Conservation (phyloP, 139 green algal species). For the Eudorina sp. region DNA sequence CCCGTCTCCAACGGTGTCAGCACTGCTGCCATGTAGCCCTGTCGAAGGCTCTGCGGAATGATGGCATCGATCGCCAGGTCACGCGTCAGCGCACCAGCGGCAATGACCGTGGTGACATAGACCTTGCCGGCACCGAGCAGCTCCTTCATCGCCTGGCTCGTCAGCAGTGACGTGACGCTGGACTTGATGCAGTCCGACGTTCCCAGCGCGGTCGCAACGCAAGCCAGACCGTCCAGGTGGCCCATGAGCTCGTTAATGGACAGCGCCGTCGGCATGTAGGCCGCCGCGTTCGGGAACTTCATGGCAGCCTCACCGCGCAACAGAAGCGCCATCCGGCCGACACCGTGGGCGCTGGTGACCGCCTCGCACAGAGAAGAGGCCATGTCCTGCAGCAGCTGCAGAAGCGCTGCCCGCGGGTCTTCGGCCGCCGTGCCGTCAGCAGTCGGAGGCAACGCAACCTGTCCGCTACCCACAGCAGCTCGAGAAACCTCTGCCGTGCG, state of each 20-base stretch:
- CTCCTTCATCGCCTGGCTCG: constrained; percentile 12
- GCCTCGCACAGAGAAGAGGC: constrained; percentile 1
- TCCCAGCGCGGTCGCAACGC: constrained; percentile 1
- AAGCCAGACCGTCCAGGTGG: constrained; percentile 16
- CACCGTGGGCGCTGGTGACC: constrained; percentile 17
- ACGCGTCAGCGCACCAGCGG: constrained; percentile 25
- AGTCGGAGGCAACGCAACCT: no score
- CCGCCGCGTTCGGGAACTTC: constrained; percentile 18
- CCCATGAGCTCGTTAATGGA: constrained; percentile 42
- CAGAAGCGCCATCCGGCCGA: constrained; percentile 12
- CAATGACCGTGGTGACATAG: constrained; percentile 18
- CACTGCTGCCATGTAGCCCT: constrained; percentile 39
- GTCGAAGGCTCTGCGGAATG: constrained; percentile 28
- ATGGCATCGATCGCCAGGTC: constrained; percentile 24
- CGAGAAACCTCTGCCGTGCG: no score
- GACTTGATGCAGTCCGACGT: background rate
- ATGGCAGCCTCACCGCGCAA: constrained; percentile 23
- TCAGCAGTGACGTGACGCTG: background rate
- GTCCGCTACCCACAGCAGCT: no score
- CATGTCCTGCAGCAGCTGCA: background rate
- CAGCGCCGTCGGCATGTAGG: constrained; percentile 38
- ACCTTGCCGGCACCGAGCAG: constrained; percentile 44
- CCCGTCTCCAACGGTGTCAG: constrained; percentile 42
- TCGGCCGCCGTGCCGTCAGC: background rate
- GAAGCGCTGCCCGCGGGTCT: background rate